Base-by-base conservation (phyloP, 345 rosid genomes). In the Physaria fendleri region DNA sequence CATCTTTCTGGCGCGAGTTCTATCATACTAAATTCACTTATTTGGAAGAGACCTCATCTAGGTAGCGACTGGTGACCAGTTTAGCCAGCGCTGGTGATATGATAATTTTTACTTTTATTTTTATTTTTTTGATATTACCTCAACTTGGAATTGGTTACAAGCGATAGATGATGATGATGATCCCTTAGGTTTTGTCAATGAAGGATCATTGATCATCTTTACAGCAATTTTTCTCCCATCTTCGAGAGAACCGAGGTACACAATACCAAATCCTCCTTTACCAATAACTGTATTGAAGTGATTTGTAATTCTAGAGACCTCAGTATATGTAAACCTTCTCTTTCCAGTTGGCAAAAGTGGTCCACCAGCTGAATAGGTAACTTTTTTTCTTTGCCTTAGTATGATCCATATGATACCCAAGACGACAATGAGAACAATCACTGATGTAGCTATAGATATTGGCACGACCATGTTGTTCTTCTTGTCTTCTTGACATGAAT, bases 261-360 rank as follows among this genome's bases (percentile, higher is more conserved):
- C 82, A 21, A 40, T 58, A 42, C 85, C 82, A 35, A 68, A 81
- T 6, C 80, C 80, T 61, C 82, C 82, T 42, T 73, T 49, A 13
- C 82, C 85, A 11, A 73, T 39, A 14, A 69, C 61, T 35, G 24
- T 73, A 21, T 15, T 40, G 18, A 81, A 71, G 16, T 76, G 62
- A 12, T 71, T 61, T 3, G 82, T 78, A n/a, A 78, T 65, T 3
- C 24, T 68, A 2, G 64, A 33, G 9, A 78, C 59, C 8, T 75
- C 76, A 20, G 33, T 13, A 23, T 56, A 64, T 1, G 61, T 72
- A 29, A 74, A 77, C 5, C 20, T 30, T 6, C 61, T 47, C 56
- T 62, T 62, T 4, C 66, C 56, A 2, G 66, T 25, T 37, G 66
- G 55, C 42, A 62, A 35, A 2, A 71, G 70, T 33, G 50, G 41